Conservation (phyloP, 2,329 filamentous ascomycete species). For the Exophiala mesophila region DNA sequence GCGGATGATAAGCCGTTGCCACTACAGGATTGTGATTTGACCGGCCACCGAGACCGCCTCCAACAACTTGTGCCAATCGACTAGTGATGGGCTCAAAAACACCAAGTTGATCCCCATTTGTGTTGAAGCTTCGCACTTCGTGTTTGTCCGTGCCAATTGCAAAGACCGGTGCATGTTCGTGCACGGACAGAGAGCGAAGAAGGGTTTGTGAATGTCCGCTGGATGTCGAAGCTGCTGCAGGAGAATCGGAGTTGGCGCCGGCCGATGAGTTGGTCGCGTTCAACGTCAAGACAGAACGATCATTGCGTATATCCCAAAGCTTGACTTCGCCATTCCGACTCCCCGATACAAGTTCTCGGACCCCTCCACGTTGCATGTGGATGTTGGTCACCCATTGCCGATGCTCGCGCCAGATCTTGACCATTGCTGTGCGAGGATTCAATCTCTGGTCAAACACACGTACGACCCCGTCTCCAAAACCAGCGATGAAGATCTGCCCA, state of each 20-base stretch:
- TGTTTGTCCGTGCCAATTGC: conserved; percentile 84
- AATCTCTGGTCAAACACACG: conserved; percentile 88
- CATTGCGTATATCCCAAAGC: conserved; percentile 92
- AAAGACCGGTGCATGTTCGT: conserved; percentile 95
- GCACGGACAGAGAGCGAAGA: conserved; percentile 79
- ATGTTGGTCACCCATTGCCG: conserved; percentile 93
- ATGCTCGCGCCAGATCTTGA: conserved; percentile 95
- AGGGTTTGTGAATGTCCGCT: conserved; percentile 48
- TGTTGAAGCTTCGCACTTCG: conserved; percentile 86
- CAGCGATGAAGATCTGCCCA: conserved; percentile 90
- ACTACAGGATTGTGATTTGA: conserved; percentile 78
- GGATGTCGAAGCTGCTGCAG: conserved; percentile 45
- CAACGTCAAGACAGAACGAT: conserved; percentile 35
- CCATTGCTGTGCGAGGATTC: conserved; percentile 82
- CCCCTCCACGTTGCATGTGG: conserved; percentile 92
- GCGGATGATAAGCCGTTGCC: conserved; percentile 89
- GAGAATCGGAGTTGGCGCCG: background rate
- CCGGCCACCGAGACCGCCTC: conserved; percentile 16
- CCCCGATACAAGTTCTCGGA: conserved; percentile 84
- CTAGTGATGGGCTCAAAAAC: conserved; percentile 56
- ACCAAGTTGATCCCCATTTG: conserved; percentile 73
- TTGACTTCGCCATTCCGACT: conserved; percentile 90
- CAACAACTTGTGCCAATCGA: conserved; percentile 21
- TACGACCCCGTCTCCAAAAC: conserved; percentile 91
- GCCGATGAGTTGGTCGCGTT: conserved; percentile 11